These are phyloP conservation scores for Globisporangium cylindrosporum DNA, from an alignment of 352 stramenopile species.

Conservation along the genomic window DNA sequence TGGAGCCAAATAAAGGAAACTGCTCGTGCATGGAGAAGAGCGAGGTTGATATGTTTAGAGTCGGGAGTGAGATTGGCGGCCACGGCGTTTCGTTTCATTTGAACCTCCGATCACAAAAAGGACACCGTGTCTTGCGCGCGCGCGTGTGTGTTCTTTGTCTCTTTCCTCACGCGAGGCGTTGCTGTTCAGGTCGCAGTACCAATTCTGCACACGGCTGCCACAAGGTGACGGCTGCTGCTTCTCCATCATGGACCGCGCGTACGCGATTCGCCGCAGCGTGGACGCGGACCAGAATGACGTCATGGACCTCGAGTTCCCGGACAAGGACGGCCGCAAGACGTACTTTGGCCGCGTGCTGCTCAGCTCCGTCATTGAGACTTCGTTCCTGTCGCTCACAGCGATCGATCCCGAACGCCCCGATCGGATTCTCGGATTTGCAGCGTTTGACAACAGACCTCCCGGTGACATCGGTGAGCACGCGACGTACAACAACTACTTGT, in stretches of 20 bases:
- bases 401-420: constrained; percentile 46
- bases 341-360: constrained; percentile 64
- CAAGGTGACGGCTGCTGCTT: background rate
- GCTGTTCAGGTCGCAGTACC: background rate
- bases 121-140: no score
- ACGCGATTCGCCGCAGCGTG: constrained; percentile 53
- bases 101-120: no score
- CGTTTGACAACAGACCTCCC: constrained; percentile 51
- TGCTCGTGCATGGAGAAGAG: background rate
- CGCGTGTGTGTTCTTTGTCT: background rate
- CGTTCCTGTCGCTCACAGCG: constrained; percentile 62
- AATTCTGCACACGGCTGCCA: background rate
- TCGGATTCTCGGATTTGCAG: constrained; percentile 59
- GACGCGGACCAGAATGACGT: constrained; percentile 61
- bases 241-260: constrained; percentile 28
- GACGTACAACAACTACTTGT: constrained; percentile 36
- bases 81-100: background rate
- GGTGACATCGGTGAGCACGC: constrained; percentile 42
- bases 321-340: constrained; percentile 47
- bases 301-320: constrained; percentile 57
- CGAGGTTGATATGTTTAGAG: background rate
- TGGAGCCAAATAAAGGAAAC: background rate
- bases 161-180: background rate
- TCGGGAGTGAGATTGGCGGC: background rate
- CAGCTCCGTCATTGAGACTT: constrained; percentile 68